Evolutionary conservation across 345 rosid species (phyloP).

Genomic region (Dipteronia sinensis): DNA sequence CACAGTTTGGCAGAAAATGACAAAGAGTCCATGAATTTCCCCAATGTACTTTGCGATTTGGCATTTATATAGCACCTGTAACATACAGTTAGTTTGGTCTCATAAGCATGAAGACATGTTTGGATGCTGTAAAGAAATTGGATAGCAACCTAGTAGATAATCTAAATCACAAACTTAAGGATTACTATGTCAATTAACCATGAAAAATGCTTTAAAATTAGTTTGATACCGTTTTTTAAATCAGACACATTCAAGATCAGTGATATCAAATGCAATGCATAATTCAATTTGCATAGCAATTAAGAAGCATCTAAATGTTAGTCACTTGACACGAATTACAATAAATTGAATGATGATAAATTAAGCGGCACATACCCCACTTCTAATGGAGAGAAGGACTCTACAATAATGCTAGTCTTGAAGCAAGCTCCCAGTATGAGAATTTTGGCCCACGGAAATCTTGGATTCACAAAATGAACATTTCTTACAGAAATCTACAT

Average conservation of each 20-base stretch:
- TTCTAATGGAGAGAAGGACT: constrained; percentile 76
- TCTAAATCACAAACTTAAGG: not conserved
- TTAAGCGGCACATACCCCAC: constrained; percentile 50
- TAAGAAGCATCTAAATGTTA: not conserved
- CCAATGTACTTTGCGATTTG: constrained; percentile 48
- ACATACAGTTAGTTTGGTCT: constrained; percentile 25
- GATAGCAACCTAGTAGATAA: not conserved
- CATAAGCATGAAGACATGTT: not conserved
- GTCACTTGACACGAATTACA: not conserved
- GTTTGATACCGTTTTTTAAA: not conserved
- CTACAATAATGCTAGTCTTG: constrained; percentile 65
- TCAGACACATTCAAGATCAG: not conserved
- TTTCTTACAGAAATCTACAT: constrained; percentile 66
- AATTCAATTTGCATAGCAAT: not conserved
- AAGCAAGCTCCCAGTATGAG: constrained; percentile 83
- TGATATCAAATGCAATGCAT: not conserved
- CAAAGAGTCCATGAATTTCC: constrained; percentile 64
- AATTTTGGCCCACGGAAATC: constrained; percentile 63
- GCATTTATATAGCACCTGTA: constrained; percentile 65
- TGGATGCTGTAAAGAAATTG: not conserved
- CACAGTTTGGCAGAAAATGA: constrained; percentile 79
- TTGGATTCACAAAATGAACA: constrained; percentile 78
- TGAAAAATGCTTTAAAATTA: not conserved
- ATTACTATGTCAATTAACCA: not conserved
- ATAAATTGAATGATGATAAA: constrained; percentile 9